Percentiles rank a stretch among this genome's conserved stretches.
These are phyloP conservation scores for Lasiosphaeria ovina DNA, from an alignment of 495 filamentous ascomycete genomes.

Conservation along the genomic window DNA sequence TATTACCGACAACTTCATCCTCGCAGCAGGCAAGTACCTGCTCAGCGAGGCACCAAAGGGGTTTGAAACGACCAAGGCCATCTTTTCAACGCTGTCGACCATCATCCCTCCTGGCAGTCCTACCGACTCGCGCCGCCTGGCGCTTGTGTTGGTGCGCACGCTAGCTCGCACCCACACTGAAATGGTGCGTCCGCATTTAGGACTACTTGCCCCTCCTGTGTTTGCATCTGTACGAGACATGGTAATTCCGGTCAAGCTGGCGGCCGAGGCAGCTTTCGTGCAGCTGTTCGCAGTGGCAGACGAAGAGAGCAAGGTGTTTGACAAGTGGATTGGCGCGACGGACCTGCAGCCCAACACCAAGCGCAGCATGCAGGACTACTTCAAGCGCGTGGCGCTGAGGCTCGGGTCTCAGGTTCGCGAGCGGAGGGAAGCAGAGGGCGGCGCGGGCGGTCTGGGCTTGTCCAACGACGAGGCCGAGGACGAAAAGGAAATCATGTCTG, in stretches of 20 bases:
- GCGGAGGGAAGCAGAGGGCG: slow-evolving; percentile 84
- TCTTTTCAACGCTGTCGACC: slow-evolving; percentile 72
- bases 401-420: slow-evolving; percentile 82
- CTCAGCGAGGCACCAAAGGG: slow-evolving; percentile 60
- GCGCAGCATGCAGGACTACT: slow-evolving; percentile 94
- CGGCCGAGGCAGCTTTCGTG: slow-evolving; percentile 91
- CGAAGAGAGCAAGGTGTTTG: slow-evolving; percentile 80
- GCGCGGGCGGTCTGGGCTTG: slow-evolving; percentile 78
- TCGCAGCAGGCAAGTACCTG: slow-evolving; percentile 94
- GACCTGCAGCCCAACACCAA: slow-evolving; percentile 67
- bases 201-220: slow-evolving; percentile 72
- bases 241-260: slow-evolving; percentile 94
- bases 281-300: slow-evolving; percentile 92
- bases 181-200: slow-evolving; percentile 73
- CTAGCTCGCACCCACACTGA: slow-evolving; percentile 73
- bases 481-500: slow-evolving; percentile 91
- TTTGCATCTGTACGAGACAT: slow-evolving; percentile 89
- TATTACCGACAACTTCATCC: slow-evolving; percentile 82
- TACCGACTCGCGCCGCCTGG: slow-evolving; percentile 78
- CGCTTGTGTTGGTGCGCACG: slow-evolving; percentile 87
- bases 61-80: slow-evolving; percentile 69
- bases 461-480: slow-evolving; percentile 89
- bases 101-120: slow-evolving; percentile 74
- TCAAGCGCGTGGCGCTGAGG: slow-evolving; percentile 84
- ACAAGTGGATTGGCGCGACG: slow-evolving; percentile 69